phyloP scores from a whole-genome alignment of 2,329 filamentous ascomycete genomes.

The Dryadomyces quercivorus region DNA sequence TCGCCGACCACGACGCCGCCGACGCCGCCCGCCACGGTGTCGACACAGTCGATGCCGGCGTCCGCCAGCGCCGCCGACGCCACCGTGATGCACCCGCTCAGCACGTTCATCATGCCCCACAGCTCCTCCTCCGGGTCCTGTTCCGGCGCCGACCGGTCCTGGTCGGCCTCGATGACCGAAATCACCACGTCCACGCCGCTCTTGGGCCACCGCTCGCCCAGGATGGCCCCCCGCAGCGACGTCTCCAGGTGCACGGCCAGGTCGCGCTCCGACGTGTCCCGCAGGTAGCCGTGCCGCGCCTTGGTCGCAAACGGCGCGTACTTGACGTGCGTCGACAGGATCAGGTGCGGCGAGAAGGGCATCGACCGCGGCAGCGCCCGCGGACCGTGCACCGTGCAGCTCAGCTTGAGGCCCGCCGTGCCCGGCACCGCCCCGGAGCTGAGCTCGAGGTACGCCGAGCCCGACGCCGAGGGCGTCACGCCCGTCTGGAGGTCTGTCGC shows the following conservation, averaged over 20 bases:
- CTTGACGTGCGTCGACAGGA: constrained; percentile 88
- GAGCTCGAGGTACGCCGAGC: constrained; percentile 75
- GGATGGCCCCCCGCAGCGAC: constrained; percentile 76
- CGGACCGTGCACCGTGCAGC: constrained; percentile 86
- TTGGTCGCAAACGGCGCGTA: constrained; percentile 89
- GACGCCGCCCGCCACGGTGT: constrained; percentile 79
- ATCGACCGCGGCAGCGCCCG: constrained; percentile 80
- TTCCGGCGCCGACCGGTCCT: constrained; percentile 47
- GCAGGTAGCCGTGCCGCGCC: constrained; percentile 70
- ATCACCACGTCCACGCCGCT: constrained; percentile 92
- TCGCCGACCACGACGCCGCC: constrained; percentile 54
- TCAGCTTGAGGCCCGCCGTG: constrained; percentile 64
- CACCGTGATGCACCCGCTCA: constrained; percentile 86
- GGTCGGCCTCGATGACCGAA: constrained; percentile 86
- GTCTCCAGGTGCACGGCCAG: constrained; percentile 85
- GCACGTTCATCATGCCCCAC: constrained; percentile 84
- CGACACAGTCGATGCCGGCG: constrained; percentile 90
- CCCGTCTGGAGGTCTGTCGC: constrained; percentile 41
- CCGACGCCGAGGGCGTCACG: constrained; percentile 83
- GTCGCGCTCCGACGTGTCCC: constrained; percentile 78
- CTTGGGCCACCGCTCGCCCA: constrained; percentile 96
- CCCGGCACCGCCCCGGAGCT: constrained; percentile 31
- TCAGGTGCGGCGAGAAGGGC: constrained; percentile 83
- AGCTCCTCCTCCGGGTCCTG: constrained; percentile 42
- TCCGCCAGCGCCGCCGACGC: constrained; percentile 87